A percentile compares a stretch with the other conserved stretches of the same genome.
Evolutionary conservation across 2,329 filamentous ascomycete species (phyloP).

Genomic region (Leptographium flavum): DNA sequence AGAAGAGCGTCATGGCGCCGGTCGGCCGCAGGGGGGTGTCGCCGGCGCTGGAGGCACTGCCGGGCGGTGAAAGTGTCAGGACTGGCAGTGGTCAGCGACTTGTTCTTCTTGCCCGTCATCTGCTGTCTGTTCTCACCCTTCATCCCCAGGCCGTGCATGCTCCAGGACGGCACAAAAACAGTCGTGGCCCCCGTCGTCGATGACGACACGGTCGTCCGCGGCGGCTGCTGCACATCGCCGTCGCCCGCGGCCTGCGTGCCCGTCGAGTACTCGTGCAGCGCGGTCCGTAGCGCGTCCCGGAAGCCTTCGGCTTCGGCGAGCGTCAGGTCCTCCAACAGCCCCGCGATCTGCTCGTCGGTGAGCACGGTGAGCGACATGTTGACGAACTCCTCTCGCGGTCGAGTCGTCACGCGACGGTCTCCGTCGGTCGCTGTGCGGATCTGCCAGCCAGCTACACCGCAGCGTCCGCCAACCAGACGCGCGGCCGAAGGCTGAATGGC

Average conservation of each 20-base stretch:
- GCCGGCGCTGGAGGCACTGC: constrained; percentile 12
- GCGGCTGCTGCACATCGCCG: constrained; percentile 39
- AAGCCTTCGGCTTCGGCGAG: constrained; percentile 38
- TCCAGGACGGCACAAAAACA: constrained; percentile 61
- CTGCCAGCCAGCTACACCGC: too few relatives aligned
- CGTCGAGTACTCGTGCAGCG: constrained; percentile 49
- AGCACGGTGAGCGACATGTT: constrained; percentile 44
- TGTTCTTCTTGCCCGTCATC: too few relatives aligned
- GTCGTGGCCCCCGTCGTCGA: constrained; percentile 40
- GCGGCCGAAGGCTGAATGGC: too few relatives aligned
- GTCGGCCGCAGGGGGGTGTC: constrained; percentile 33
- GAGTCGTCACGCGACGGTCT: neutral
- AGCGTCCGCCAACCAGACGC: neutral
- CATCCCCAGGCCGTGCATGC: constrained; percentile 48
- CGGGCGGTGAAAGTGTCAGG: constrained; percentile 41
- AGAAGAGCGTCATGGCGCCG: constrained; percentile 57
- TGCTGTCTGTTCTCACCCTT: too few relatives aligned
- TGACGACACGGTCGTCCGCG: constrained; percentile 33
- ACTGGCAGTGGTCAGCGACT: constrained; percentile 25
- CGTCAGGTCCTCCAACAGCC: constrained; percentile 38
- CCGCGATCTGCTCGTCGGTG: constrained; percentile 39
- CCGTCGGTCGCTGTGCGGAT: too few relatives aligned
- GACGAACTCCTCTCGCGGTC: neutral
- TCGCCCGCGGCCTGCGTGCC: constrained; percentile 29
- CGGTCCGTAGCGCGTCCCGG: constrained; percentile 30